Percentiles rank a stretch among this genome's conserved stretches.
Conservation (phyloP, 1,284 basidiomycete species). For the Ustilago cynodontis region DNA sequence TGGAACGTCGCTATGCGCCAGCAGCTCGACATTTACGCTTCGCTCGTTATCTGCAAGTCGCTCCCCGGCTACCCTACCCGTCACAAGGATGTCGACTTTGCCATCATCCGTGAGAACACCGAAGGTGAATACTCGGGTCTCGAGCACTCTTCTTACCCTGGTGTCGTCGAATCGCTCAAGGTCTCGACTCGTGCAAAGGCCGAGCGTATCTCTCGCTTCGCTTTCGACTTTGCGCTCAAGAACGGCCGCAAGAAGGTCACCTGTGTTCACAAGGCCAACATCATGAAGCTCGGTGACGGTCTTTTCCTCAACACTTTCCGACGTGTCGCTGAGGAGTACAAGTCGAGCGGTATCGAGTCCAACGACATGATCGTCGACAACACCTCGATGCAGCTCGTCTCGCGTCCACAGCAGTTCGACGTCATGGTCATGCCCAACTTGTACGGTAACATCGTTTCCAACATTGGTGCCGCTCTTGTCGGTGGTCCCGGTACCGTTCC, state of each 20-base stretch:
- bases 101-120: constrained; percentile 99
- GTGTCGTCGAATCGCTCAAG: constrained; percentile 98
- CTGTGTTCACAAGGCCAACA: constrained; percentile 99
- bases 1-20: constrained; percentile 99
- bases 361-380: constrained; percentile 99
- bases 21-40: constrained; percentile 98
- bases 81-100: constrained; percentile 96
- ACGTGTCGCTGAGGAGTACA: constrained; percentile 91
- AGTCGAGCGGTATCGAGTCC: constrained; percentile 87
- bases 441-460: constrained; percentile 97
- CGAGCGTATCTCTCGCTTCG: constrained; percentile 96
- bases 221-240: constrained; percentile 99
- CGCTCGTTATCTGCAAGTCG: constrained; percentile 97
- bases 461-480: constrained; percentile 97
- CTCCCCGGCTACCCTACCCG: constrained; percentile 96
- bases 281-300: constrained; percentile 99
- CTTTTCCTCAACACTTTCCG: constrained; percentile 99
- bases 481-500: constrained; percentile 98
- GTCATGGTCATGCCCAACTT: constrained; percentile 98
- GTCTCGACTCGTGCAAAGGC: constrained; percentile 95
- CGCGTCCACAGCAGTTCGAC: constrained; percentile 93
- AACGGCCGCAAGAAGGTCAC: constrained; percentile 99
- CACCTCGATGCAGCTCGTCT: constrained; percentile 98
- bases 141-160: constrained; percentile 93
- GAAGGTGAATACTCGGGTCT: constrained; percentile 99